These are phyloP conservation scores for Monosporozyma aerobia DNA, from an alignment of 805 yeast genomes.

Conservation along the genomic window DNA sequence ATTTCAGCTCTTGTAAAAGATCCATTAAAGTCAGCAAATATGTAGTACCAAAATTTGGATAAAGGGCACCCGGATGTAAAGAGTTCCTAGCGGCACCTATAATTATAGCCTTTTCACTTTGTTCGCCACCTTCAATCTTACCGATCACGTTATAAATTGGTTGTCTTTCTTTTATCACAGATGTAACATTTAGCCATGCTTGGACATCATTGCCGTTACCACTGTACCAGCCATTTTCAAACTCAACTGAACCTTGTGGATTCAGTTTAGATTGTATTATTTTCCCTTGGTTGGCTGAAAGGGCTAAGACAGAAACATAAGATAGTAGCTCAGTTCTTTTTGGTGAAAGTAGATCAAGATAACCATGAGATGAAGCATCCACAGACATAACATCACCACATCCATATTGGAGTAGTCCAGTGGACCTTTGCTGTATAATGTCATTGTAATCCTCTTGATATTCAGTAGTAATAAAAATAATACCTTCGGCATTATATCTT, in stretches of 20 bases:
- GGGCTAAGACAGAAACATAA: slow-evolving; percentile 63
- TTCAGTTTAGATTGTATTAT: slow-evolving; percentile 27
- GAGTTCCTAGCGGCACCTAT: slow-evolving; percentile 80
- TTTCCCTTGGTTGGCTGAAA: slow-evolving; percentile 61
- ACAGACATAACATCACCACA: slow-evolving; percentile 65
- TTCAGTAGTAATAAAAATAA: slow-evolving; percentile 54
- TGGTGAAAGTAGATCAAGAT: slow-evolving; percentile 37
- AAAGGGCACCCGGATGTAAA: slow-evolving; percentile 57
- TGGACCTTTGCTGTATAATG: slow-evolving; percentile 33
- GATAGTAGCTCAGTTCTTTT: slow-evolving; percentile 45
- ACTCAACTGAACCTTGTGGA: slow-evolving; percentile 15
- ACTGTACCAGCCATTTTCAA: slow-evolving; percentile 12
- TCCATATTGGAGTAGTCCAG: slow-evolving; percentile 45
- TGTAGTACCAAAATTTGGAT: slow-evolving; percentile 65
- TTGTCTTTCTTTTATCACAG: slow-evolving; percentile 44
- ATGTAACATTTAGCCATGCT: slow-evolving; percentile 29
- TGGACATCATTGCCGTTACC: slow-evolving; percentile 12
- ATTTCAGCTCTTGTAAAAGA: slow-evolving; percentile 53
- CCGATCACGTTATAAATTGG: slow-evolving; percentile 72
- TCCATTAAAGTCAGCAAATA: slow-evolving; percentile 59
- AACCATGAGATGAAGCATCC: slow-evolving; percentile 53
- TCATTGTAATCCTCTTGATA: slow-evolving; percentile 16
- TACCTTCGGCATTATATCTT: slow-evolving; percentile 46
- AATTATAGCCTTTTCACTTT: slow-evolving; percentile 55
- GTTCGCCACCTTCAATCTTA: slow-evolving; percentile 71